Conservation (phyloP, 2,329 filamentous ascomycete genomes). For the Rhinocladiella mackenziei region DNA sequence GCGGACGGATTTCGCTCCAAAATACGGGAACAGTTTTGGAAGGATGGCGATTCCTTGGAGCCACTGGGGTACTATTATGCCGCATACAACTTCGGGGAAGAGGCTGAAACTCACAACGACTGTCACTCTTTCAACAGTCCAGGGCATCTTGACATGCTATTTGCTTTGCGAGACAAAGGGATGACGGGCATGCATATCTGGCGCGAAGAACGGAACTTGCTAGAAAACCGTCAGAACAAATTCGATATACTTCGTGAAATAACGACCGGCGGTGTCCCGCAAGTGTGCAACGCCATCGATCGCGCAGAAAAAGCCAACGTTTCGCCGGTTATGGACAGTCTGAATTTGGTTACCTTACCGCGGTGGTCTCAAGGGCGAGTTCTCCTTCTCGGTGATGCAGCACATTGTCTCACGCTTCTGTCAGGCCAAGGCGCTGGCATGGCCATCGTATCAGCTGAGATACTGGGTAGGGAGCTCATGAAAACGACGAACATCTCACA, state of each 20-base stretch:
- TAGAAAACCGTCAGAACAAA: background rate
- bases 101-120: background rate
- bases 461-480: conserved; percentile 38
- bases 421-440: conserved; percentile 53
- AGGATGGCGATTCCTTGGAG: conserved; percentile 6
- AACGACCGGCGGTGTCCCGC: background rate
- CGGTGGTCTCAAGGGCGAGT: conserved; percentile 48
- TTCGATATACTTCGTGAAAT: conserved; percentile 9
- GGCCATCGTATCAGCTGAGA: conserved; percentile 42
- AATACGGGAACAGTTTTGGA: conserved; percentile 12
- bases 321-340: conserved; percentile 7
- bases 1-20: conserved; percentile 33
- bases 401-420: conserved; percentile 44
- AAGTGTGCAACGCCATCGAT: conserved; percentile 6
- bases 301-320: conserved; percentile 1
- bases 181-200: conserved; percentile 13
- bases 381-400: conserved; percentile 54
- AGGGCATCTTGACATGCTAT: conserved; percentile 14
- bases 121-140: conserved; percentile 9
- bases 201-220: conserved; percentile 6
- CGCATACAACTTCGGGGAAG: conserved; percentile 4
- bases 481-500: conserved; percentile 24
- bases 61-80: conserved; percentile 14
- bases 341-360: conserved; percentile 10
- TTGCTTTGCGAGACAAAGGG: conserved; percentile 1